Evolutionary conservation across 2,329 filamentous ascomycete species (phyloP).

Genomic region (Neurospora sp.): DNA sequence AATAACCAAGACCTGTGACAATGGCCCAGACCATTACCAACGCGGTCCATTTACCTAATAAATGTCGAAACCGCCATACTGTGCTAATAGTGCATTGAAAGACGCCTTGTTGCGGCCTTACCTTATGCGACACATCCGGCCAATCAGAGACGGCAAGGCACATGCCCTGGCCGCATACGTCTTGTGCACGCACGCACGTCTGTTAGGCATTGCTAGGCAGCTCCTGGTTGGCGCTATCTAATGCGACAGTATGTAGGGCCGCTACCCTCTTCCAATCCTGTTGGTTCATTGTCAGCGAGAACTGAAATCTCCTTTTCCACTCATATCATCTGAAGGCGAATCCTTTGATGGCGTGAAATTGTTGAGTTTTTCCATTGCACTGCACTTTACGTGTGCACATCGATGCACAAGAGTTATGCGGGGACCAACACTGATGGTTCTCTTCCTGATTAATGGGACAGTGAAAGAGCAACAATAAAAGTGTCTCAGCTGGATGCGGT

Average conservation of each 20-base stretch:
- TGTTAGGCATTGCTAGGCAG: neutral
- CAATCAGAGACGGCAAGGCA: neutral
- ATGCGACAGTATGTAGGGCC: neutral
- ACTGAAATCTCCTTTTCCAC: neutral
- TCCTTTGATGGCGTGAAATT: neutral
- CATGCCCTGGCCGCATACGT: neutral
- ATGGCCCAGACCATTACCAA: neutral
- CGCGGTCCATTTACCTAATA: neutral
- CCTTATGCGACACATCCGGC: neutral
- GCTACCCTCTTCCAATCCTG: neutral
- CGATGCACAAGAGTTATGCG: neutral
- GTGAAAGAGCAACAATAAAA: neutral
- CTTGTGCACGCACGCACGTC: neutral
- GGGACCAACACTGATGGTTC: neutral
- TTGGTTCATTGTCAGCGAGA: neutral
- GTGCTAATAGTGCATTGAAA: neutral
- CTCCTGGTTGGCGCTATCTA: neutral
- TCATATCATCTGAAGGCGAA: neutral
- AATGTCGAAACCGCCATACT: neutral
- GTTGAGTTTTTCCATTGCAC: neutral
- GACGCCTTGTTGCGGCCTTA: neutral
- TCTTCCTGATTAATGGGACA: neutral
- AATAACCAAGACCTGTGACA: neutral
- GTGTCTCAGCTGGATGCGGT: neutral
- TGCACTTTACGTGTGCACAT: neutral